These are phyloP conservation scores for Mycena citricolor DNA, from an alignment of 1,284 basidiomycete species.

Conservation along the genomic window DNA sequence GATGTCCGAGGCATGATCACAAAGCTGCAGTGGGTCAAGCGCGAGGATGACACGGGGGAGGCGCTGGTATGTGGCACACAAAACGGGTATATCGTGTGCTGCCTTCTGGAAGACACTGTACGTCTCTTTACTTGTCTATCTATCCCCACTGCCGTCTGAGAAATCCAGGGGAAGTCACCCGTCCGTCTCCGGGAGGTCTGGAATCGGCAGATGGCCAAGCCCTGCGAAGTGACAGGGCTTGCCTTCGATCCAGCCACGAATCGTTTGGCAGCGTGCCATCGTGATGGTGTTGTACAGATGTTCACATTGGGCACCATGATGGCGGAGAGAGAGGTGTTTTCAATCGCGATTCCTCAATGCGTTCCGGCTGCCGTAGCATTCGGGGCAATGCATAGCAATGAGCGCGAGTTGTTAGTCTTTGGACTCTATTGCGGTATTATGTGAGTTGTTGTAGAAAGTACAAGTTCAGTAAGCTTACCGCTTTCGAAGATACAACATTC, in stretches of 20 bases:
- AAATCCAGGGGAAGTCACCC: not conserved
- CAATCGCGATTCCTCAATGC: constrained; percentile 10
- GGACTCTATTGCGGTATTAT: constrained; percentile 16
- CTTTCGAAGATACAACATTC: not conserved
- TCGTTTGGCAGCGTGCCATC: constrained; percentile 6
- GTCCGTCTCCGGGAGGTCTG: constrained; percentile 2
- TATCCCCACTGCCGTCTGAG: too few relatives aligned
- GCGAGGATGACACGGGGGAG: constrained; percentile 9
- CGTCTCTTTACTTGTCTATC: too few relatives aligned
- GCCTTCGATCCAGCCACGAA: constrained; percentile 6
- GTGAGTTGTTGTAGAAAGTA: constrained; percentile 10
- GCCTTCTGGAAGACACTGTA: not conserved
- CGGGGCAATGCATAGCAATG: constrained; percentile 6
- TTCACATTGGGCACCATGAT: constrained; percentile 7
- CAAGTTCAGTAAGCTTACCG: not conserved
- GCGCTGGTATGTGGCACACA: constrained; percentile 3
- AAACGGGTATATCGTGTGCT: constrained; percentile 3
- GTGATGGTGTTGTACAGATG: constrained; percentile 10
- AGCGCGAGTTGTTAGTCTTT: constrained; percentile 14
- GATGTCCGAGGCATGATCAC: constrained; percentile 5
- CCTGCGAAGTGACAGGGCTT: constrained; percentile 1
- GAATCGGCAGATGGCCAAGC: not conserved
- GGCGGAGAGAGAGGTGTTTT: constrained; percentile 3
- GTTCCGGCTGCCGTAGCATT: constrained; percentile 15
- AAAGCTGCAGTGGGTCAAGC: constrained; percentile 5